phyloP scores from a whole-genome alignment of 208 protist genomes.

The Vickermania ingenoplastis region DNA sequence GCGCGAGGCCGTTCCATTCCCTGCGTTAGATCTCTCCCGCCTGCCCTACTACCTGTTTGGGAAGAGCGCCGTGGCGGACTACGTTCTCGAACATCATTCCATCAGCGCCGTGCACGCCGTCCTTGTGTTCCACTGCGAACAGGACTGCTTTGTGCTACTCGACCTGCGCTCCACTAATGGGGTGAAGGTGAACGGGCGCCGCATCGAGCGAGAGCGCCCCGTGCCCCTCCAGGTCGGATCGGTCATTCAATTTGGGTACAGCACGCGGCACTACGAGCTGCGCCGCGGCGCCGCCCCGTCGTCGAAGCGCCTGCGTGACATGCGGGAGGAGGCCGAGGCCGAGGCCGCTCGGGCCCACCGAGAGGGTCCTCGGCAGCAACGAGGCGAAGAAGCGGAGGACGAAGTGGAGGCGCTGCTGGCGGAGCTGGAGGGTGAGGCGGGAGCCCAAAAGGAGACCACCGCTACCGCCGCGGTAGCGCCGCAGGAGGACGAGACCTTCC shows the following conservation, averaged over 20 bases:
- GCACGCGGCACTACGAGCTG: slow-evolving; percentile 67
- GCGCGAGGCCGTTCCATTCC: slow-evolving; percentile 32
- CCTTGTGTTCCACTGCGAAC: slow-evolving; percentile 71
- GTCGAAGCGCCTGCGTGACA: slow-evolving; percentile 35
- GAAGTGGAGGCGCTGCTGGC: too few species aligned
- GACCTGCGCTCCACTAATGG: slow-evolving; percentile 85
- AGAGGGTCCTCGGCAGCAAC: too few species aligned
- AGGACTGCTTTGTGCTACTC: slow-evolving; percentile 74
- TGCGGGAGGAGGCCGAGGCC: neutral
- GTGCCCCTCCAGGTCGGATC: slow-evolving; percentile 50
- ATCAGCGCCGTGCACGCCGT: slow-evolving; percentile 78
- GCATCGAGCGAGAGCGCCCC: slow-evolving; percentile 40
- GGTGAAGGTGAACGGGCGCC: slow-evolving; percentile 47
- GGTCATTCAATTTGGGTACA: slow-evolving; percentile 63
- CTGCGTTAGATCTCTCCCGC: slow-evolving; percentile 53
- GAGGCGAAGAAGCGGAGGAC: too few species aligned
- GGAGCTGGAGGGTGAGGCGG: neutral
- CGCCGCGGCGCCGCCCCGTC: slow-evolving; percentile 24
- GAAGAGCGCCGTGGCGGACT: slow-evolving; percentile 67
- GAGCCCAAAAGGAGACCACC: neutral
- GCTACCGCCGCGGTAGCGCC: neutral
- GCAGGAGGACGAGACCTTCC: slow-evolving; percentile 10
- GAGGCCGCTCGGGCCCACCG: neutral
- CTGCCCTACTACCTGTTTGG: slow-evolving; percentile 88
- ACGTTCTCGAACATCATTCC: slow-evolving; percentile 80